Evolutionary conservation across 2,329 filamentous ascomycete species (phyloP).

Genomic region (Mollisia scopiformis): DNA sequence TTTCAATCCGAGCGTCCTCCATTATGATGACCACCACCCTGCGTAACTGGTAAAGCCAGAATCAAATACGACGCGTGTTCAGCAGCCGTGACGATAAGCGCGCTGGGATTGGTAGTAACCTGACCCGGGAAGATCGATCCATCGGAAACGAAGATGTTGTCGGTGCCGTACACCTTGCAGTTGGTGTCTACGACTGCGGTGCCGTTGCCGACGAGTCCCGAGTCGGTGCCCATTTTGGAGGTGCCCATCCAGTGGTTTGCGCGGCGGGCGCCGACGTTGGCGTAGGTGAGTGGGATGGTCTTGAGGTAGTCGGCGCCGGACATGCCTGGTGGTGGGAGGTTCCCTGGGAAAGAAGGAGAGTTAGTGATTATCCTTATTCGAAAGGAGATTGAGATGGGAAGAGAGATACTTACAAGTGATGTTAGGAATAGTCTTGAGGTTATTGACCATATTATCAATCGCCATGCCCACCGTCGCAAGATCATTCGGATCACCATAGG

Average conservation of each 20-base stretch:
- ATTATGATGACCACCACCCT: background rate
- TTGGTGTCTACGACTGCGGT: constrained; percentile 64
- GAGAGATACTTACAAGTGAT: constrained; percentile 46
- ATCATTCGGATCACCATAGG: constrained; percentile 57
- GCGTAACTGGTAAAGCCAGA: background rate
- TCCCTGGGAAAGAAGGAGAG: no score
- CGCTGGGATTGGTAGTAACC: constrained; percentile 68
- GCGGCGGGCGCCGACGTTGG: constrained; percentile 30
- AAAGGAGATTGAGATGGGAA: no score
- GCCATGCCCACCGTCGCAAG: constrained; percentile 63
- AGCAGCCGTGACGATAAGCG: constrained; percentile 64
- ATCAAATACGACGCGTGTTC: constrained; percentile 43
- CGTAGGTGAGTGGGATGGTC: constrained; percentile 37
- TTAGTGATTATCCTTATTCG: no score
- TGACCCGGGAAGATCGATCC: constrained; percentile 72
- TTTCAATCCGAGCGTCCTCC: no score
- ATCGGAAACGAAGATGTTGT: constrained; percentile 71
- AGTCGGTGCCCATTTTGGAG: constrained; percentile 41
- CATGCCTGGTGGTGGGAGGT: constrained; percentile 53
- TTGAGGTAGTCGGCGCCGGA: constrained; percentile 60
- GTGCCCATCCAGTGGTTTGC: constrained; percentile 41
- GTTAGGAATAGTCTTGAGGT: constrained; percentile 54
- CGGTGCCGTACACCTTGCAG: constrained; percentile 67
- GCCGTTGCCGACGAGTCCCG: constrained; percentile 46
- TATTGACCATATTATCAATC: constrained; percentile 61